phyloP scores from a whole-genome alignment of 75 land plant species.

The Sequoiadendron giganteum region DNA sequence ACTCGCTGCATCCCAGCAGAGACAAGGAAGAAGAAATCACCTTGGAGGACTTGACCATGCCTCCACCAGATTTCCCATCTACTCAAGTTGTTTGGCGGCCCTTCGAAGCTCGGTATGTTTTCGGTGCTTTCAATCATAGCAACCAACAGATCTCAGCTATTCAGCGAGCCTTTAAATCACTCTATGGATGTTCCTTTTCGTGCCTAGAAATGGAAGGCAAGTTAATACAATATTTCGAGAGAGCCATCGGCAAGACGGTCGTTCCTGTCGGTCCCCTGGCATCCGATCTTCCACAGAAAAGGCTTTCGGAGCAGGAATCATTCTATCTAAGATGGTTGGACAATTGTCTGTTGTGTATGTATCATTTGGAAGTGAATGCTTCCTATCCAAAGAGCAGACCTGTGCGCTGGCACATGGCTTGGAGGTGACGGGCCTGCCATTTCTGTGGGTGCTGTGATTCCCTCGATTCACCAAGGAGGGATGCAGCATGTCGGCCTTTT shows the following conservation, averaged over 20 bases:
- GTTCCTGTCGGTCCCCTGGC: neutral
- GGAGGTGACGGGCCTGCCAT: conserved; percentile 21
- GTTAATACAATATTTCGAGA: neutral
- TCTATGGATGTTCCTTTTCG: neutral
- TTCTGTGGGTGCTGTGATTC: conserved; percentile 37
- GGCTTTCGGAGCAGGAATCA: neutral
- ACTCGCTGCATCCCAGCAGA: neutral
- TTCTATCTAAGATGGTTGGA: conserved; percentile 25
- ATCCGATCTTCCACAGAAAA: neutral
- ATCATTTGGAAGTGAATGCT: conserved; percentile 42
- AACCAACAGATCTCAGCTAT: neutral
- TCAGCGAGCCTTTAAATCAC: neutral
- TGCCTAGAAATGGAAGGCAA: neutral
- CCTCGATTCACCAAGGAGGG: neutral
- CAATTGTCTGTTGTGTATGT: conserved; percentile 25
- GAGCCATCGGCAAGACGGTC: neutral
- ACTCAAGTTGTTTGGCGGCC: too few relatives aligned
- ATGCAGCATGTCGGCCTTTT: neutral
- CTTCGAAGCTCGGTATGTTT: neutral
- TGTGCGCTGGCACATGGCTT: conserved; percentile 29
- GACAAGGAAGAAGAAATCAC: neutral
- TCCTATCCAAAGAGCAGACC: conserved; percentile 17
- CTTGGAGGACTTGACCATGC: neutral
- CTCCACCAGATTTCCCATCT: neutral
- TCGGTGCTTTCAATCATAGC: neutral